Percentiles rank a stretch among this genome's conserved stretches.
These are phyloP conservation scores for Termitomyces sp. DNA, from an alignment of 768 basidiomycete species.

Conservation along the genomic window DNA sequence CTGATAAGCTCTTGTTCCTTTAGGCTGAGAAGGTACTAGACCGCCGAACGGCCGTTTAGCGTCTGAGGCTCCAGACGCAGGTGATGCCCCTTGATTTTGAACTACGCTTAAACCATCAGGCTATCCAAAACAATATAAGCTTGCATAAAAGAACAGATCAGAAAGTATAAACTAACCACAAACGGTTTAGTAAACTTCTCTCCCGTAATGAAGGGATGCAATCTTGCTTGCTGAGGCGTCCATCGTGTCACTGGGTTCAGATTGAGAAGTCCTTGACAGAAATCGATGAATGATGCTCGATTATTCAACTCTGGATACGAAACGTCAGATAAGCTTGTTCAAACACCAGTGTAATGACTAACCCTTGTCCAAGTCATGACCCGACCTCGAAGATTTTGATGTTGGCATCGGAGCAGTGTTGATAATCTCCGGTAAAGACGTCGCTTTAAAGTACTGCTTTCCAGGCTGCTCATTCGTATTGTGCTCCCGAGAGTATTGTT, in stretches of 20 bases:
- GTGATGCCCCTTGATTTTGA: slow-evolving; percentile 28
- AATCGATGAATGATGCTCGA: slow-evolving; percentile 94
- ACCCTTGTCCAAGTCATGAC: slow-evolving; percentile 91
- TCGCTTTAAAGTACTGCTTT: slow-evolving; percentile 98
- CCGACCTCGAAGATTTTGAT: slow-evolving; percentile 72
- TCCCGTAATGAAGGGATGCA: slow-evolving; percentile 97
- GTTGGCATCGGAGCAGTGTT: slow-evolving; percentile 92
- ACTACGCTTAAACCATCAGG: slow-evolving; percentile 46
- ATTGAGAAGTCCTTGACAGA: slow-evolving; percentile 91
- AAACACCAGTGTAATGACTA: slow-evolving; percentile 20
- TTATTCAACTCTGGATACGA: slow-evolving; percentile 78
- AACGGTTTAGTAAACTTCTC: slow-evolving; percentile 92
- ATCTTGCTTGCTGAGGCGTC: slow-evolving; percentile 94
- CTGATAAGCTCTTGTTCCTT: slow-evolving; percentile 81
- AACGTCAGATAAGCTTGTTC: neutral
- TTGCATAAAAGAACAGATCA: slow-evolving; percentile 10
- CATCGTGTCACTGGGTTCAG: slow-evolving; percentile 94
- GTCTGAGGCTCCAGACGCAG: slow-evolving; percentile 39
- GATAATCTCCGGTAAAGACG: slow-evolving; percentile 90
- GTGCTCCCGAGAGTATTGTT: slow-evolving; percentile 95
- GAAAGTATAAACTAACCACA: slow-evolving; percentile 48
- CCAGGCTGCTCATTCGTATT: slow-evolving; percentile 96
- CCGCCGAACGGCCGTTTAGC: slow-evolving; percentile 93
- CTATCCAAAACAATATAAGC: slow-evolving; percentile 26
- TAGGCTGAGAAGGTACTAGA: slow-evolving; percentile 83